These are phyloP conservation scores for Aureobasidium musti DNA, from an alignment of 2,329 filamentous ascomycete species.

Conservation along the genomic window DNA sequence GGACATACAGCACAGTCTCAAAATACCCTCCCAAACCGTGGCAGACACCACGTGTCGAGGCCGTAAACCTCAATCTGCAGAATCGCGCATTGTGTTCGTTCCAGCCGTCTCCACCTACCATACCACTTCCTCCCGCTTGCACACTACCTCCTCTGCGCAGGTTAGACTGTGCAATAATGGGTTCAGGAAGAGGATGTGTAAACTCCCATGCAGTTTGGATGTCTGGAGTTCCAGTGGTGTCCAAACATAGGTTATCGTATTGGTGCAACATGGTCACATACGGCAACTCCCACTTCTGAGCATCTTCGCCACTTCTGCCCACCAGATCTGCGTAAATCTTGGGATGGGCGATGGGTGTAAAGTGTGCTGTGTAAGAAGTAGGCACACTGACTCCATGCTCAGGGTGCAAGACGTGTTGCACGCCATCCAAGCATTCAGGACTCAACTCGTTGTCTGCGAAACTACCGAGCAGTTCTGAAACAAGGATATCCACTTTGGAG, in stretches of 20 bases:
- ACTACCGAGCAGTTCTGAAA: conserved; percentile 91
- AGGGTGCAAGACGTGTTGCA: conserved; percentile 82
- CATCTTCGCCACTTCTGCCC: conserved; percentile 61
- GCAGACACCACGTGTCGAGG: conserved; percentile 75
- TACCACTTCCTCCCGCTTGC: conserved; percentile 68
- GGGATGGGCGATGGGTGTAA: conserved; percentile 88
- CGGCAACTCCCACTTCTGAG: conserved; percentile 82
- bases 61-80: conserved; percentile 75
- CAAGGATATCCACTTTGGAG: conserved; percentile 81
- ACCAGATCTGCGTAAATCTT: conserved; percentile 80
- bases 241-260: conserved; percentile 77
- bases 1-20: conserved; percentile 86
- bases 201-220: conserved; percentile 82
- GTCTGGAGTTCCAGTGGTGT: conserved; percentile 38
- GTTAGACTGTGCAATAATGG: conserved; percentile 59
- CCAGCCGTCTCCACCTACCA: conserved; percentile 72
- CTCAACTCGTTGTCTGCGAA: conserved; percentile 98
- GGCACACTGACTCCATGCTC: conserved; percentile 90
- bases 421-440: conserved; percentile 93
- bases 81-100: conserved; percentile 92
- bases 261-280: conserved; percentile 94
- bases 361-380: conserved; percentile 85
- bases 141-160: conserved; percentile 63
- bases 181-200: conserved; percentile 67
- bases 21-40: conserved; percentile 95